Evolutionary conservation across 305 asterid species (phyloP), one percentile per base, ranked within the genome.

Genomic region (Stenogyne calaminthoides): DNA sequence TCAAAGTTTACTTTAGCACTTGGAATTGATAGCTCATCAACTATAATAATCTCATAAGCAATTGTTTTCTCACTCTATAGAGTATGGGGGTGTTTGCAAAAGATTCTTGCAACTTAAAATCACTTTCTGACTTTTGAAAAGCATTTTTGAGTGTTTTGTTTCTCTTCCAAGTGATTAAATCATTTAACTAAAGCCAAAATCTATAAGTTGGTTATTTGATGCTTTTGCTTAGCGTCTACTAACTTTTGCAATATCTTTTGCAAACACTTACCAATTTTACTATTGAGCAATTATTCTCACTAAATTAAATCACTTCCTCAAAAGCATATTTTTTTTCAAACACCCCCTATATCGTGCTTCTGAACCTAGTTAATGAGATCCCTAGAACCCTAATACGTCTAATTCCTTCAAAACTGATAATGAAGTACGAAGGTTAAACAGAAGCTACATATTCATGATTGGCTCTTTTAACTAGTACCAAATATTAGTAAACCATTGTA

Each of bases 11-110:
- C 67, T 57, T 58, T 20, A 39, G 11, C 49, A 19, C 59, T 14
- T 54, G 59, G 59, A 46, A 51, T 32, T 66, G 71, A 15, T 40
- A 22, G 71, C 32, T 29, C 60, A 14, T 59, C 37, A 63, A 5
- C 7, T 12, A 40, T 27, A 42, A 10, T 12, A 47, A 54, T 54
- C 44, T 51, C 14, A 29, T 40, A 46, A 34, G 71, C 42, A 52
- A 73, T 37, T 20, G 1, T 40, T 55, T 49, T 57, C 69, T 32
- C 69, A 19, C 32, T 29, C 54, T 15, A 47, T 58, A n/a, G 62
- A 66, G 47, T 47, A 18, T 32, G 36, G 36, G 36, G 7, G 36
- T 32, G 36, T 32, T 32, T 5, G 36, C 7, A 32, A 32, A 32
- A 32, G 36, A 32, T 32, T 32, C 36, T 32, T 32, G 36, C 36